These are phyloP conservation scores for Discostella stelligeroides DNA, from an alignment of 108 stramenopile species.

Conservation along the genomic window DNA sequence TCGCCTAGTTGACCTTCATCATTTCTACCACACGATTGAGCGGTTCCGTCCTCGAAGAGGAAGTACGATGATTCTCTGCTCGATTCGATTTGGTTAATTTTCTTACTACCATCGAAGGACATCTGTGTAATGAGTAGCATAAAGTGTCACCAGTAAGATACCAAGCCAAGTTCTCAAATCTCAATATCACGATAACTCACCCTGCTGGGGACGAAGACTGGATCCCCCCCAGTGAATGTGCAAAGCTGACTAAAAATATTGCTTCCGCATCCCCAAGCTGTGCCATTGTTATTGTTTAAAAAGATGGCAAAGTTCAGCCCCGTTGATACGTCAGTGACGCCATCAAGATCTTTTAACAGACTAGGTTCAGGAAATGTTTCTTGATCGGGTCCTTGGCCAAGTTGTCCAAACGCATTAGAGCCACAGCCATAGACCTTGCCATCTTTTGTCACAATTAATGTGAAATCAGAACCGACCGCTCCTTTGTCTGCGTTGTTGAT, in stretches of 20 bases:
- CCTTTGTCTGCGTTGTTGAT: conserved; percentile 14
- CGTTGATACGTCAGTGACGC: conserved; percentile 19
- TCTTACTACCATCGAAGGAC: conserved; percentile 8
- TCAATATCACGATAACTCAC: conserved; percentile 4
- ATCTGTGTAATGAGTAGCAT: conserved; percentile 2
- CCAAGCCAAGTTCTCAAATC: neutral
- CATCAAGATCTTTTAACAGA: conserved; percentile 7
- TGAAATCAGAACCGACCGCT: conserved; percentile 49
- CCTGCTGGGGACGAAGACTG: neutral
- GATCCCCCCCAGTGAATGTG: conserved; percentile 17
- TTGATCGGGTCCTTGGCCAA: conserved; percentile 32
- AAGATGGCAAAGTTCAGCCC: conserved; percentile 36
- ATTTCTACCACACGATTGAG: conserved; percentile 61
- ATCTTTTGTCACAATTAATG: conserved; percentile 40
- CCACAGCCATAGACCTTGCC: conserved; percentile 56
- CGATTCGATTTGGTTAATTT: conserved; percentile 34
- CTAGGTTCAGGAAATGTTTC: conserved; percentile 8
- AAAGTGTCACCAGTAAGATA: neutral
- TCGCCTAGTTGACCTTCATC: conserved; percentile 49
- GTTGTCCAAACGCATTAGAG: conserved; percentile 55
- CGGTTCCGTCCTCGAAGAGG: conserved; percentile 49
- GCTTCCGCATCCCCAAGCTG: conserved; percentile 33
- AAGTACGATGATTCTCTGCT: conserved; percentile 35
- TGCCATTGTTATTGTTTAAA: conserved; percentile 1
- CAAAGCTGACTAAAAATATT: conserved; percentile 43